Conservation (phyloP, 108 stramenopile species). For the Discostella pseudostelligera region DNA sequence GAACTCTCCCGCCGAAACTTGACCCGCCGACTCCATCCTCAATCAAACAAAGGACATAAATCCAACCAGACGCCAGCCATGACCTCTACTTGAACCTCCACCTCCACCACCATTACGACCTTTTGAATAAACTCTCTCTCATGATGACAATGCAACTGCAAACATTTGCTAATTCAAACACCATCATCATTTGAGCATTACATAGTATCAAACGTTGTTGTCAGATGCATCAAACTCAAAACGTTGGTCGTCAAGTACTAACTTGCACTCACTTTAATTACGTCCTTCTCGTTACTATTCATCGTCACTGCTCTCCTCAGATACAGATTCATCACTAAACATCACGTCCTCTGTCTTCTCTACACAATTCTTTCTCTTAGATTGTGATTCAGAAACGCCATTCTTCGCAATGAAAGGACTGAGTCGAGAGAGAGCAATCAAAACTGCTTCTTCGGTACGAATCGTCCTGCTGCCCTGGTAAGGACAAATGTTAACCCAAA, state of each 20-base stretch:
- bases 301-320: conserved; percentile 69
- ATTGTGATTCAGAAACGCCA: conserved; percentile 24
- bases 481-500: conserved; percentile 86
- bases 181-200: too few relatives aligned
- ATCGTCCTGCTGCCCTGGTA: conserved; percentile 89
- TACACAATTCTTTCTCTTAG: conserved; percentile 14
- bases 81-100: too few relatives aligned
- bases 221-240: too few relatives aligned
- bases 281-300: conserved; percentile 9
- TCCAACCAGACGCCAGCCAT: too few relatives aligned
- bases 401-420: conserved; percentile 67
- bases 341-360: conserved; percentile 49
- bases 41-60: not conserved
- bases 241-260: too few relatives aligned
- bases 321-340: conserved; percentile 67
- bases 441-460: conserved; percentile 88
- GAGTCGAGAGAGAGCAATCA: conserved; percentile 72
- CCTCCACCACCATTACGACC: too few relatives aligned
- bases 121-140: too few relatives aligned
- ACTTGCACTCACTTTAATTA: too few relatives aligned
- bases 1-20: too few relatives aligned
- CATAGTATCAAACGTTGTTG: too few relatives aligned
- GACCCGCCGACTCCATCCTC: conserved; percentile 18
- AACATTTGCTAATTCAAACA: too few relatives aligned
- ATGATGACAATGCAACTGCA: too few relatives aligned